phyloP scores from a whole-genome alignment of 2,329 filamentous ascomycete species.

The Sporothrix luriei region DNA sequence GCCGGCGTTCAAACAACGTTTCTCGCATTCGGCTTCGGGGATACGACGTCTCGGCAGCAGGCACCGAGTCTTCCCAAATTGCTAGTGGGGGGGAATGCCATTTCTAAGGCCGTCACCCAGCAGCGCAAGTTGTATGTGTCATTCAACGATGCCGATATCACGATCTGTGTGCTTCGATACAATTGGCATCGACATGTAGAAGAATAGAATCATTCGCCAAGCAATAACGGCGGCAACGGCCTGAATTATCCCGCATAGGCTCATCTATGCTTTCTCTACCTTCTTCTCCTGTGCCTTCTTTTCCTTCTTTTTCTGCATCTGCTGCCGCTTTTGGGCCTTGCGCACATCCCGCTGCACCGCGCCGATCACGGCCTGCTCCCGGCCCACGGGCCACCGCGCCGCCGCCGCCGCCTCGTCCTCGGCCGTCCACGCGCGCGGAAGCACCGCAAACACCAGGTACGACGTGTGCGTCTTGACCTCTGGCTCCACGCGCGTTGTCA shows the following conservation, averaged over 20 bases:
- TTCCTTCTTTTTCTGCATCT: conserved; percentile 37
- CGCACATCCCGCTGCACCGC: conserved; percentile 57
- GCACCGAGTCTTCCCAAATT: background rate
- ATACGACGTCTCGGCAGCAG: background rate
- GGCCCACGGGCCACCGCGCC: conserved; percentile 64
- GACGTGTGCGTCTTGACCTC: conserved; percentile 96
- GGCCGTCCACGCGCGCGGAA: conserved; percentile 83
- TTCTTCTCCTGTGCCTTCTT: conserved; percentile 14
- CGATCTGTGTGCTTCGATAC: background rate
- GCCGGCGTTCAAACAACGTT: background rate
- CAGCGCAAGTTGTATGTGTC: too few relatives aligned
- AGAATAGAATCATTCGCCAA: conserved; percentile 16
- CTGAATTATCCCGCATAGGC: background rate
- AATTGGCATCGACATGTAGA: conserved; percentile 9
- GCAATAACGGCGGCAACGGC: background rate
- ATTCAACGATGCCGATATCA: background rate
- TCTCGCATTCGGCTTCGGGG: conserved; percentile 14
- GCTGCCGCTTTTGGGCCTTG: conserved; percentile 60
- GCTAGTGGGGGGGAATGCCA: background rate
- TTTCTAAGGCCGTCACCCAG: background rate
- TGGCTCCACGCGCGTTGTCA: conserved; percentile 79
- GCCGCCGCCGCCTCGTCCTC: conserved; percentile 74
- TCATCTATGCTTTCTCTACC: background rate
- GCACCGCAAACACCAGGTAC: conserved; percentile 90
- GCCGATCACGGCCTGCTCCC: conserved; percentile 56